phyloP scores from a whole-genome alignment of 331 rosid species.

The Spiraea crenata region DNA sequence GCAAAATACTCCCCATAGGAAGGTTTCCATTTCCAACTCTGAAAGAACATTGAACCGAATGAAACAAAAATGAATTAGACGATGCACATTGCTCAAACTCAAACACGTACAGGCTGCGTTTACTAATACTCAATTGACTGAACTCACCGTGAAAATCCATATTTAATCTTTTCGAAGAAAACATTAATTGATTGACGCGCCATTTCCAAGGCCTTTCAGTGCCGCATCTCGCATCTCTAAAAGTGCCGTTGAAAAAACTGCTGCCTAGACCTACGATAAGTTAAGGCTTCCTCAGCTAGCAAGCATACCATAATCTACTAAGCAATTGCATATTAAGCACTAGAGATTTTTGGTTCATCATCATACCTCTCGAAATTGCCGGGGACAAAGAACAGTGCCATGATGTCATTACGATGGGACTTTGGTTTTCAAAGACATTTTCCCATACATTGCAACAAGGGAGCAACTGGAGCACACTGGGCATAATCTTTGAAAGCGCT shows the following conservation, averaged over 20 bases:
- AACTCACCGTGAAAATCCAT: slow-evolving; percentile 10
- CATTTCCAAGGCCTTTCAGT: slow-evolving; percentile 2
- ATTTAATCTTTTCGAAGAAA: slow-evolving; percentile 11
- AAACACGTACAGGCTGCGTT: no score
- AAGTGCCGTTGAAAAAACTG: slow-evolving; percentile 10
- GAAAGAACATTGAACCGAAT: neutral
- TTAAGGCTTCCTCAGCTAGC: neutral
- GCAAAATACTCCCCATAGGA: slow-evolving; percentile 18
- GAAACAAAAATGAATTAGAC: neutral
- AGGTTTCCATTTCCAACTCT: slow-evolving; percentile 5
- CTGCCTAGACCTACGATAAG: slow-evolving; percentile 12
- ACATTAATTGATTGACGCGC: slow-evolving; percentile 6
- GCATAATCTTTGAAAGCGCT: slow-evolving; percentile 11
- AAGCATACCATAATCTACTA: neutral
- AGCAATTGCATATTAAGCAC: neutral
- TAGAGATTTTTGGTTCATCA: neutral
- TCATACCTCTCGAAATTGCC: slow-evolving; percentile 17
- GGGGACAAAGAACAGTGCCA: slow-evolving; percentile 13
- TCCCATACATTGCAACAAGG: slow-evolving; percentile 2
- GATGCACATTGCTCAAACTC: no score
- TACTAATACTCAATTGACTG: no score
- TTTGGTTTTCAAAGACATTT: slow-evolving; percentile 4
- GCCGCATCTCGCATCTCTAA: slow-evolving; percentile 13
- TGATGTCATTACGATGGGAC: slow-evolving; percentile 4
- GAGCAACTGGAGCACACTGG: slow-evolving; percentile 8